These are phyloP conservation scores for Neonectria sp. DNA, from an alignment of 2,329 filamentous ascomycete species.

Conservation along the genomic window DNA sequence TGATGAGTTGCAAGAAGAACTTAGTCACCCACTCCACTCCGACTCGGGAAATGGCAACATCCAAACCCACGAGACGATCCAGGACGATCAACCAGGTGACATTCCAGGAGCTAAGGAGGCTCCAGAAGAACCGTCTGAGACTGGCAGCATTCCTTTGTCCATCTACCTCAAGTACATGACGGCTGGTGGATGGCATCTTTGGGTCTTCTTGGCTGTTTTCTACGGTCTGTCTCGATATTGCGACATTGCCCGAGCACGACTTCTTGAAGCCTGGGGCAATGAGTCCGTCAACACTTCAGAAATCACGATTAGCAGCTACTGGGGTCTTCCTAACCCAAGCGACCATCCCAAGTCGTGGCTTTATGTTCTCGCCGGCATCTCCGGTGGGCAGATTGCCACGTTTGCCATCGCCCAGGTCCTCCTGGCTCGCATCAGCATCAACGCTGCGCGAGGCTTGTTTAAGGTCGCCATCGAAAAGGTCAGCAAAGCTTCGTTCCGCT, in stretches of 20 bases:
- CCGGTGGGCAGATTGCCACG: constrained; percentile 70
- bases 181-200: constrained; percentile 83
- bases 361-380: constrained; percentile 77
- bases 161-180: constrained; percentile 91
- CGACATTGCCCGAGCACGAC: constrained; percentile 80
- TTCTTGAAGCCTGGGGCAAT: constrained; percentile 90
- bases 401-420: constrained; percentile 75
- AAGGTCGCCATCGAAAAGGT: constrained; percentile 79
- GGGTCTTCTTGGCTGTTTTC: constrained; percentile 75
- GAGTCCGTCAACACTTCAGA: constrained; percentile 52
- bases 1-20: constrained; percentile 60
- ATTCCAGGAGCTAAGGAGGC: constrained; percentile 40
- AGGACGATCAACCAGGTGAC: constrained; percentile 52
- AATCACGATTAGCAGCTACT: constrained; percentile 34
- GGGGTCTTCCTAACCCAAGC: constrained; percentile 72
- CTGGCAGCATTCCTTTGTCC: constrained; percentile 80
- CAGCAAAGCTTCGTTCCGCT: constrained; percentile 86
- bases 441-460: constrained; percentile 84
- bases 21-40: constrained; percentile 55
- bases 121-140: constrained; percentile 53
- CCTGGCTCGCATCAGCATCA: constrained; percentile 84
- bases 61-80: constrained; percentile 44
- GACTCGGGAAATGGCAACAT: constrained; percentile 20
- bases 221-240: constrained; percentile 75
- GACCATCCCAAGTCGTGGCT: constrained; percentile 83